phyloP scores from a whole-genome alignment of 305 asterid genomes.

The Fraxinus xanthoxyloides region DNA sequence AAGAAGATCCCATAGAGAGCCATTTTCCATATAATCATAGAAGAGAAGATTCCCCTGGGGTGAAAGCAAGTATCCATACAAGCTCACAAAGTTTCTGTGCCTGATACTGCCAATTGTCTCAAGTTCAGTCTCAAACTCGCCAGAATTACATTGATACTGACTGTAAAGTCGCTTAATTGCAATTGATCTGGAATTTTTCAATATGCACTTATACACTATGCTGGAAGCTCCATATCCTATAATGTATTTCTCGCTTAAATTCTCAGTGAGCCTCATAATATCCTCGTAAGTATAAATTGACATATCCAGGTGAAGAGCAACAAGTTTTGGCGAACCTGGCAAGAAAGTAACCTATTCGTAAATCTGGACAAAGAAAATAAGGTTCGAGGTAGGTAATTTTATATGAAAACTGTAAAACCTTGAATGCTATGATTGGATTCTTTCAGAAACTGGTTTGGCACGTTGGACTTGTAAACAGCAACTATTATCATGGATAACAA shows the following conservation, averaged over 20 bases:
- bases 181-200: constrained; percentile 86
- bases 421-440: constrained; percentile 48
- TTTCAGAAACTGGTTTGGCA: constrained; percentile 45
- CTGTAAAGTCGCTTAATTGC: constrained; percentile 95
- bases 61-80: constrained; percentile 88
- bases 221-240: constrained; percentile 98
- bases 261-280: constrained; percentile 87
- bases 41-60: constrained; percentile 90
- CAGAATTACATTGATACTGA: constrained; percentile 51
- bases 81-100: constrained; percentile 90
- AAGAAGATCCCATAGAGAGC: constrained; percentile 99
- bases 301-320: constrained; percentile 94
- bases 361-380: background rate
- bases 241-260: constrained; percentile 80
- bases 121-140: constrained; percentile 89
- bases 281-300: constrained; percentile 93
- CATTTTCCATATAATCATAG: constrained; percentile 95
- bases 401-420: constrained; percentile 35
- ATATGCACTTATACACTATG: constrained; percentile 80
- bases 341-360: background rate
- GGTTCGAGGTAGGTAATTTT: background rate
- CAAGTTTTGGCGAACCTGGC: constrained; percentile 71
- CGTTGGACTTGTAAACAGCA: constrained; percentile 72
- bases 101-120: constrained; percentile 86
- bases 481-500: constrained; percentile 68